Conservation (phyloP, 345 rosid species). For the Gossypium rotundifolium region DNA sequence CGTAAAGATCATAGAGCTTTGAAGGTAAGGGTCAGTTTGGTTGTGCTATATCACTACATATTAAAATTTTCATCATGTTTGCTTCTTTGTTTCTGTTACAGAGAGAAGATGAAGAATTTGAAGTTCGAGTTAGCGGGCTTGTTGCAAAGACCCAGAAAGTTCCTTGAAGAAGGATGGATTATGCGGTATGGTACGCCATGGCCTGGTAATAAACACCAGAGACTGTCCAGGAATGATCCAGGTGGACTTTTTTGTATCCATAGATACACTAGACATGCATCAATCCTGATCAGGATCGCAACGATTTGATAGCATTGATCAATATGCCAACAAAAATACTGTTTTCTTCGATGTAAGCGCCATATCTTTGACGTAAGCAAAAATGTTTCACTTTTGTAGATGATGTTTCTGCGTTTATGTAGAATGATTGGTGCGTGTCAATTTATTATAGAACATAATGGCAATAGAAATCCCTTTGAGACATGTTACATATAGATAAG, state of each 20-base stretch:
- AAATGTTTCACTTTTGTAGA: background rate
- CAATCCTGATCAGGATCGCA: slow-evolving; percentile 22
- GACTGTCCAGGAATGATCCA: slow-evolving; percentile 99
- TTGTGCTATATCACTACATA: background rate
- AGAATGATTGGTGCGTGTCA: background rate
- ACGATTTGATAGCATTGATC: slow-evolving; percentile 89
- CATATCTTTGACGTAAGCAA: background rate
- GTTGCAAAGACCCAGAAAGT: slow-evolving; percentile 79
- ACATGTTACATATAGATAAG: slow-evolving; percentile 75
- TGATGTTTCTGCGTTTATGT: background rate
- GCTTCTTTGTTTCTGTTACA: slow-evolving; percentile 26
- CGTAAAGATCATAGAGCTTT: slow-evolving; percentile 94
- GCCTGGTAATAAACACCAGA: slow-evolving; percentile 92
- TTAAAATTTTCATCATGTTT: background rate
- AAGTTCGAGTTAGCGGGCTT: slow-evolving; percentile 75
- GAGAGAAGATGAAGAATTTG: slow-evolving; percentile 92
- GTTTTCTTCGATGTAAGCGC: slow-evolving; percentile 86
- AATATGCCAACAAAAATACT: slow-evolving; percentile 84
- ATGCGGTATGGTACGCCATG: slow-evolving; percentile 98
- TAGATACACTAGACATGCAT: background rate
- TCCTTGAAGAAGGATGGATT: slow-evolving; percentile 89
- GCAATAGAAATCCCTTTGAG: background rate
- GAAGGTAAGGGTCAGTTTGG: slow-evolving; percentile 45
- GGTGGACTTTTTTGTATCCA: slow-evolving; percentile 28
- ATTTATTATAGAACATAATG: background rate